Evolutionary conservation across 305 asterid species (phyloP), one percentile per base, ranked within the genome.

Genomic region (Solanum hybrid): DNA sequence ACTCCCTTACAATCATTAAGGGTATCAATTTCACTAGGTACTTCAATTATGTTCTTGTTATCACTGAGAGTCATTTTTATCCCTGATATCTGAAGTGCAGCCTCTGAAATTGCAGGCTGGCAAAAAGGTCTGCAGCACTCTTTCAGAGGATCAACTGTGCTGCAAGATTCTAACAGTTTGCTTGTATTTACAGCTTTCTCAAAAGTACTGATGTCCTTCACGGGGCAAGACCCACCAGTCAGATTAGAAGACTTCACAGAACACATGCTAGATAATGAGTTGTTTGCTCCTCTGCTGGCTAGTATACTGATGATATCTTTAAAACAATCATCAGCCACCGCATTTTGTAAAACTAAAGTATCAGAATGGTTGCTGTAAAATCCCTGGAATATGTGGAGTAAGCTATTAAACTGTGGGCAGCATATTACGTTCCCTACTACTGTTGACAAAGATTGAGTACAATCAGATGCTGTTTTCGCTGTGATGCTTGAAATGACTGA

Each of bases 171-270:
- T 90, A 98, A 93, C 76, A 98, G 89, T 92, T 96, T 95, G 94
- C 97, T 96, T 14, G 98, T 94, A 92, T 98, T 98, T 91, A 98
- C 98, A 6, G 89, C 91, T 91, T 91, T 95, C 94, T 98, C 98
- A 88, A 98, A 98, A 86, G 95, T 92, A 31, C 90, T 45, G 32
- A 93, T 79, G 71, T 96, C 98, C 94, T 95, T 98, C 87, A 98
- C 98, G n/a, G 99, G 99, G 93, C 99, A 98, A 27, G 98, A 95
- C 60, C 98, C 98, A 84, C 98, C 98, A n/a, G 99, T 98, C 40
- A 98, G 95, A 92, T 98, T 95, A 4, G 94, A 89, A 38, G 99
- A 93, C 87, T 95, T 96, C 5, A 92, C 89, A 35, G 97, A 93
- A 93, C 99, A 98, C 85, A 96, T 92, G 32, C 92, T 82, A 37